Conservation (phyloP, 257 asterid species). For the Solanum raphanifolium region DNA sequence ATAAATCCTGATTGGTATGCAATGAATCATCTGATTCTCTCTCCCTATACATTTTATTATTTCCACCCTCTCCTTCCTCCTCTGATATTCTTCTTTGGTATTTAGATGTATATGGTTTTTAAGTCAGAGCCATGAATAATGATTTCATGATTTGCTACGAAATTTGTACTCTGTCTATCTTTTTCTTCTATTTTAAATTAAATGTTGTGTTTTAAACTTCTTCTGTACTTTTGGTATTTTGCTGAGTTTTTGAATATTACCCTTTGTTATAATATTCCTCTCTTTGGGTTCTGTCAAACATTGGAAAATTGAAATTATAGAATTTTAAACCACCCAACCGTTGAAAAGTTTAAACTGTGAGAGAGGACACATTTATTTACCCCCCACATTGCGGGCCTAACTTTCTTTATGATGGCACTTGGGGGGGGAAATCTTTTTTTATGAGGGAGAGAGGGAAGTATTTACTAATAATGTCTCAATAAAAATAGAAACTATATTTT, state of each 20-base stretch:
- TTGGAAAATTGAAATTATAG: neutral
- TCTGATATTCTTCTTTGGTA: too few species aligned
- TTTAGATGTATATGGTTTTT: too few species aligned
- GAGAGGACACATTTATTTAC: neutral
- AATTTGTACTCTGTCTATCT: neutral
- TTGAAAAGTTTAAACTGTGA: neutral
- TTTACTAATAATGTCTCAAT: neutral
- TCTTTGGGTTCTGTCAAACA: neutral
- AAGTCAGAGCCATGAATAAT: too few species aligned
- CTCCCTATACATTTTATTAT: too few species aligned
- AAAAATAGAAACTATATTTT: neutral
- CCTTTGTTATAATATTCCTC: too few species aligned
- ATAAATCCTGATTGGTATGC: neutral
- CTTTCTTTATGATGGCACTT: neutral
- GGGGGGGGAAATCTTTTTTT: too few species aligned
- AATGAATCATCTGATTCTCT: neutral
- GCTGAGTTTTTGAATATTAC: too few species aligned
- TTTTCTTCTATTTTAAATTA: neutral
- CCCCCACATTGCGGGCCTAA: too few species aligned
- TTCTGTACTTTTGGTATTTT: too few species aligned
- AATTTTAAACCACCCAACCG: neutral
- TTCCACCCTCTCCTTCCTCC: too few species aligned
- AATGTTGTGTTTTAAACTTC: too few species aligned
- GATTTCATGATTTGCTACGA: too few species aligned
- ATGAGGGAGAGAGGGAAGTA: neutral